Evolutionary conservation across 495 filamentous ascomycete genomes (phyloP).

Genomic region (Tuber indicum): DNA sequence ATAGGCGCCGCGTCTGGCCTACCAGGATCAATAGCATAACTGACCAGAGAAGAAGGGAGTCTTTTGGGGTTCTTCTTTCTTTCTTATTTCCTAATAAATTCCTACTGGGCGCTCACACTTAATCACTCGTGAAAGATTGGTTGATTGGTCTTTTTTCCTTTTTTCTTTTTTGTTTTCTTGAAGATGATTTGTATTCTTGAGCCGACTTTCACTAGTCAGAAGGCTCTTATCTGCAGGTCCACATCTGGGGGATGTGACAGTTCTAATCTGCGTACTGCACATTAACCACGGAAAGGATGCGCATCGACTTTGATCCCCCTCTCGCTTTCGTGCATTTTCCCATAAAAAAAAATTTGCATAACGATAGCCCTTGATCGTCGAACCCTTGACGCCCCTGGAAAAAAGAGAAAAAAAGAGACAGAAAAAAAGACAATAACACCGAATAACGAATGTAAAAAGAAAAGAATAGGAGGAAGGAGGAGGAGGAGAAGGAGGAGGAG

Average conservation of each 20-base stretch:
- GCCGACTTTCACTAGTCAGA: background rate
- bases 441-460: background rate
- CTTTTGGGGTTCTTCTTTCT: background rate
- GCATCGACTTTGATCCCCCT: background rate
- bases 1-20: background rate
- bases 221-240: conserved; percentile 4
- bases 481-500: background rate
- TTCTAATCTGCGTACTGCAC: background rate
- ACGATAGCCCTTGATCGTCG: conserved; percentile 3
- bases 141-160: background rate
- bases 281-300: background rate
- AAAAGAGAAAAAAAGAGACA: background rate
- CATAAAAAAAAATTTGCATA: background rate
- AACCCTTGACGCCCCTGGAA: background rate
- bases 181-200: background rate
- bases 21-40: background rate
- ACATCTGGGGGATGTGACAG: background rate
- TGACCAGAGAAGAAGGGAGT: background rate
- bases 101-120: background rate
- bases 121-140: conserved; percentile 1
- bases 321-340: conserved; percentile 4
- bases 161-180: background rate
- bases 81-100: background rate
- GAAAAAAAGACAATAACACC: background rate
- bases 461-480: background rate